These are phyloP conservation scores for Podaxis sp. DNA, from an alignment of 768 basidiomycete species.

Conservation along the genomic window DNA sequence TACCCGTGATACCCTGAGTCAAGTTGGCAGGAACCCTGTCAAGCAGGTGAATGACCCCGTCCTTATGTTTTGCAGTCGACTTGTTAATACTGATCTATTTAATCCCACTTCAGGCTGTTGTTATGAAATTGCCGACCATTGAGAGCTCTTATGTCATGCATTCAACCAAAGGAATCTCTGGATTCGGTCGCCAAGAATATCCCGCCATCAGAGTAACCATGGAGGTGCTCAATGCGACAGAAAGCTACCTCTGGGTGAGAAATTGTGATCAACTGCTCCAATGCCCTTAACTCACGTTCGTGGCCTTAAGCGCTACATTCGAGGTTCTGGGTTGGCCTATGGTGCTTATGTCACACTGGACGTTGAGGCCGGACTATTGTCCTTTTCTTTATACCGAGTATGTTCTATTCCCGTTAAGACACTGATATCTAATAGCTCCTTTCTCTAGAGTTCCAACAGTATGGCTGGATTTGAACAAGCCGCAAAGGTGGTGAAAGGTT, in stretches of 20 bases:
- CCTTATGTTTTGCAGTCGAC: too few species aligned
- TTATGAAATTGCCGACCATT: conserved; percentile 89
- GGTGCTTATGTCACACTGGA: conserved; percentile 78
- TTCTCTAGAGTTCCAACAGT: conserved; percentile 68
- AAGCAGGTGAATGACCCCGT: conserved; percentile 49
- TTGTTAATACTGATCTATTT: neutral
- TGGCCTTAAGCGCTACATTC: conserved; percentile 69
- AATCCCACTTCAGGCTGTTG: conserved; percentile 52
- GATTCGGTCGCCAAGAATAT: conserved; percentile 78
- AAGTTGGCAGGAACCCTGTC: conserved; percentile 66
- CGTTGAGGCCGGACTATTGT: conserved; percentile 71
- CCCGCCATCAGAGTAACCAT: conserved; percentile 82
- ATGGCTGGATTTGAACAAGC: conserved; percentile 80
- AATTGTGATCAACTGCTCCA: conserved; percentile 4
- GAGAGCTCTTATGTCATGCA: conserved; percentile 88
- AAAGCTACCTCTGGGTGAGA: conserved; percentile 88
- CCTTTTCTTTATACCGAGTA: conserved; percentile 77
- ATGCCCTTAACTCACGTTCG: neutral
- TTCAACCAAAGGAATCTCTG: conserved; percentile 72
- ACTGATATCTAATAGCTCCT: neutral
- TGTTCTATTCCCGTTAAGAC: conserved; percentile 18
- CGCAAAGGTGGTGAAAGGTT: conserved; percentile 66
- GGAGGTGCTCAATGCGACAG: conserved; percentile 87
- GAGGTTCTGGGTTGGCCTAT: conserved; percentile 93
- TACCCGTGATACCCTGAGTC: conserved; percentile 64